Evolutionary conservation across 1,284 basidiomycete genomes (phyloP), one percentile per base, ranked within the genome.

Genomic region (Pseudozyma tsukubaensis): DNA sequence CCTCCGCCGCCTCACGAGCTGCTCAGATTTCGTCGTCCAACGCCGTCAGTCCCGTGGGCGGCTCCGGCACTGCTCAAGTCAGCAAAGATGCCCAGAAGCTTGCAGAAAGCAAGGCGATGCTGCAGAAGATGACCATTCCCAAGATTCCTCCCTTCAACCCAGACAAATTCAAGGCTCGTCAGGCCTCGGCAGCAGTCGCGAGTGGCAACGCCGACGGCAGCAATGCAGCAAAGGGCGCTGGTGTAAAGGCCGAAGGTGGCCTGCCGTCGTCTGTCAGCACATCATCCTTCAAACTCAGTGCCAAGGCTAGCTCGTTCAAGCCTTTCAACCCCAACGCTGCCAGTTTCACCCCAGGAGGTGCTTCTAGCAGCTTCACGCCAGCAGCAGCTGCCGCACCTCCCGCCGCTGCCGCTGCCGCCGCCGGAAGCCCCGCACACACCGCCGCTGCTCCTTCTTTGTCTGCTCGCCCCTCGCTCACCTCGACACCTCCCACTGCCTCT

Each of bases 141-240:
- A 83, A 91, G 56, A 99, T 99, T 77, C 96, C 95, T 12, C 91
- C 95, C 6, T 98, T 96, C 89, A 92, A 91, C 82, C 91, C 93
- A 49, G 86, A 84, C 14, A 79, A 76, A 59, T 72, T 77, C 52
- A 76, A 75, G 47, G 70, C 69, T 18, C 62, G 69, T 29, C 83
- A 78, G 67, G 63, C 71, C 0, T 56, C 66, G 7, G 53, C 65
- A 4, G 72, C 64, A 14, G 55, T 60, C 4, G 50, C 64, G 10
- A 24, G 71, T 1, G 35, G 40, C 47, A 54, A 49, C 12, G 59
- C 57, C 19, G 60, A 48, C 11, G 58, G 55, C 49, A 19, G 35
- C 32, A 59, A 53, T 24, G 60, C 55, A 45, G 34, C 50, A n/a
- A 37, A 52, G 39, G 48, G 43, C 32, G 35, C 40, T 32, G 44